phyloP scores from a whole-genome alignment of 345 rosid species.

The Sisymbrium irio region DNA sequence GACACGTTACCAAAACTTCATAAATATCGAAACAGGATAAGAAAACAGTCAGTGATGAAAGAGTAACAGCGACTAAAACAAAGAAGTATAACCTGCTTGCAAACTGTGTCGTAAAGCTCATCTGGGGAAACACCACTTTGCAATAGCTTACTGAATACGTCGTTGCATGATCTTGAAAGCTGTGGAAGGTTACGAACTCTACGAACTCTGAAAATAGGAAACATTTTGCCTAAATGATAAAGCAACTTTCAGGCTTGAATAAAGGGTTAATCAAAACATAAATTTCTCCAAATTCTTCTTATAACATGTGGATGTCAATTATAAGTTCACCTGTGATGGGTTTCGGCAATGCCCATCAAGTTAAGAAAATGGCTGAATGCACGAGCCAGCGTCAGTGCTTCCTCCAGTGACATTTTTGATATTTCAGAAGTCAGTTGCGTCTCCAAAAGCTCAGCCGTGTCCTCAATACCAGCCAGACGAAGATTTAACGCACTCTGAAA shows the following conservation, averaged over 20 bases:
- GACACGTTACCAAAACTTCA: not conserved
- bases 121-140: slow-evolving; percentile 76
- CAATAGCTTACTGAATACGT: slow-evolving; percentile 68
- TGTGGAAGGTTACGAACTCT: slow-evolving; percentile 50
- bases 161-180: slow-evolving; percentile 81
- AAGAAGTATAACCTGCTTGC: slow-evolving; percentile 70
- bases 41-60: not conserved
- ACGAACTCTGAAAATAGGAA: slow-evolving; percentile 60
- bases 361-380: slow-evolving; percentile 87
- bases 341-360: slow-evolving; percentile 93
- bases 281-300: not conserved
- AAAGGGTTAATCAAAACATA: not conserved
- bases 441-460: slow-evolving; percentile 73
- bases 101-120: slow-evolving; percentile 72
- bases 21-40: not conserved
- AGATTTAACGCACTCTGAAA: slow-evolving; percentile 83
- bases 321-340: slow-evolving; percentile 69
- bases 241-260: not conserved
- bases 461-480: slow-evolving; percentile 82
- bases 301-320: not conserved
- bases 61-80: not conserved
- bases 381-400: slow-evolving; percentile 81
- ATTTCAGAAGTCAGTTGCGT: slow-evolving; percentile 75
- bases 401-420: slow-evolving; percentile 80
- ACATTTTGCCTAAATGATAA: slow-evolving; percentile 1